Conservation (phyloP, 257 asterid genomes). For the Nicotiana tomentosiformis region DNA sequence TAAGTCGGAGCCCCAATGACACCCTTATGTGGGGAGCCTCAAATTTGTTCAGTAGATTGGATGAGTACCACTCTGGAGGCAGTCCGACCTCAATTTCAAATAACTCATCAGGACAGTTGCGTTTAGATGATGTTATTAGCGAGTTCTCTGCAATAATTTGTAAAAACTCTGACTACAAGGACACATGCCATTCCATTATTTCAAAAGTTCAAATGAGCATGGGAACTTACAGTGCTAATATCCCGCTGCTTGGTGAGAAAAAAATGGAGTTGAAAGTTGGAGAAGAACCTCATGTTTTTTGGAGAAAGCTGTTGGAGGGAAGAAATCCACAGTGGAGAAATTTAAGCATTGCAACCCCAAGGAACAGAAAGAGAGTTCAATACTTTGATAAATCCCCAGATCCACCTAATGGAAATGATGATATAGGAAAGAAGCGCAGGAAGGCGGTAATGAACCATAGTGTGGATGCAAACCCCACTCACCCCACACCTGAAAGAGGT, state of each 20-base stretch:
- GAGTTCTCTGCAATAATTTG: conserved; percentile 55
- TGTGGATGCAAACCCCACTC: conserved; percentile 21
- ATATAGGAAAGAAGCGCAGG: conserved; percentile 49
- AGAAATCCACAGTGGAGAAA: conserved; percentile 60
- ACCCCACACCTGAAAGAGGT: conserved; percentile 14
- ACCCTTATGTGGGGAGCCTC: conserved; percentile 83
- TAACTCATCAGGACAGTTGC: conserved; percentile 36
- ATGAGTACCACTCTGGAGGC: conserved; percentile 52
- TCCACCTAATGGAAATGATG: conserved; percentile 35
- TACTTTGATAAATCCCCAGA: conserved; percentile 33
- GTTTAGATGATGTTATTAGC: conserved; percentile 41
- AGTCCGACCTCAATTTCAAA: conserved; percentile 22
- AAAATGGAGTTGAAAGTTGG: conserved; percentile 37
- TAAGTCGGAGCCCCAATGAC: conserved; percentile 39
- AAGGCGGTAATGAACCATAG: conserved; percentile 31
- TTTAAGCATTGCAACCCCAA: conserved; percentile 32
- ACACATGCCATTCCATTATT: conserved; percentile 30
- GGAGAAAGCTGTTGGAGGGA: conserved; percentile 69
- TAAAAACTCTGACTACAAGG: conserved; percentile 17
- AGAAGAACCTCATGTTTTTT: conserved; percentile 57
- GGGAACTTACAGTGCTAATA: conserved; percentile 38
- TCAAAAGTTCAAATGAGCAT: conserved; percentile 49
- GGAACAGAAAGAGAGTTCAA: conserved; percentile 71
- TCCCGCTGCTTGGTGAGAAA: conserved; percentile 60
- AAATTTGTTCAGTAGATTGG: conserved; percentile 60